These are phyloP conservation scores for Calonectria pseudoturangicola DNA, from an alignment of 2,329 filamentous ascomycete species.

Conservation along the genomic window DNA sequence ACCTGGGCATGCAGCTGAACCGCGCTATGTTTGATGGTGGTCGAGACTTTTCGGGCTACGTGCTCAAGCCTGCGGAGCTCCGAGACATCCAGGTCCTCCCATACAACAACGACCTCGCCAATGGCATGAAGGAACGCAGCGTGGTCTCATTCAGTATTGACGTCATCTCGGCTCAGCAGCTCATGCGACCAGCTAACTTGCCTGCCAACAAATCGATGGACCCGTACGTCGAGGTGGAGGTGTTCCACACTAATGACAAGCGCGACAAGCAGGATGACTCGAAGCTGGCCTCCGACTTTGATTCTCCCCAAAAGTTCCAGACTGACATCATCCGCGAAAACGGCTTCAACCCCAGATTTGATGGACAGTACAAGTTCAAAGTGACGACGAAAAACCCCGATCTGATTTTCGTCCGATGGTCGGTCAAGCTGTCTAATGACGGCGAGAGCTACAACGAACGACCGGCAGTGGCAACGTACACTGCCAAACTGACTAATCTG, in stretches of 20 bases:
- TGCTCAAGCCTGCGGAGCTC: slow-evolving; percentile 92
- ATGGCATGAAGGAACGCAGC: slow-evolving; percentile 84
- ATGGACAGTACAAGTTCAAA: slow-evolving; percentile 85
- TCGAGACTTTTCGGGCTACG: slow-evolving; percentile 90
- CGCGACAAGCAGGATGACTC: slow-evolving; percentile 87
- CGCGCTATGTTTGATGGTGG: slow-evolving; percentile 97
- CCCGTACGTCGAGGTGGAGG: slow-evolving; percentile 95
- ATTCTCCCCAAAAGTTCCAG: slow-evolving; percentile 82
- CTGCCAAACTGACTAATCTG: slow-evolving; percentile 91
- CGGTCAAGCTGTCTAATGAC: slow-evolving; percentile 89
- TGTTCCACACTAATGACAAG: slow-evolving; percentile 95
- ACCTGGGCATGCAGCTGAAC: slow-evolving; percentile 96
- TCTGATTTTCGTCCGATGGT: slow-evolving; percentile 94
- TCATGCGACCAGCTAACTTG: slow-evolving; percentile 87
- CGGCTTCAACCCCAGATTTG: slow-evolving; percentile 93
- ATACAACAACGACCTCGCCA: slow-evolving; percentile 68
- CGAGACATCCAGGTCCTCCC: slow-evolving; percentile 80
- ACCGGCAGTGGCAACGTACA: slow-evolving; percentile 88
- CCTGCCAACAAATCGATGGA: slow-evolving; percentile 86
- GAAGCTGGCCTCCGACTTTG: slow-evolving; percentile 65
- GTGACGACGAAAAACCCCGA: slow-evolving; percentile 96
- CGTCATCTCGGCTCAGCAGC: slow-evolving; percentile 94
- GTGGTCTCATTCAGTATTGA: slow-evolving; percentile 90
- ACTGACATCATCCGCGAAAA: slow-evolving; percentile 90
- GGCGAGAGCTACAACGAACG: slow-evolving; percentile 78